phyloP scores from a whole-genome alignment of 345 rosid species.

The Heritiera fomes region DNA sequence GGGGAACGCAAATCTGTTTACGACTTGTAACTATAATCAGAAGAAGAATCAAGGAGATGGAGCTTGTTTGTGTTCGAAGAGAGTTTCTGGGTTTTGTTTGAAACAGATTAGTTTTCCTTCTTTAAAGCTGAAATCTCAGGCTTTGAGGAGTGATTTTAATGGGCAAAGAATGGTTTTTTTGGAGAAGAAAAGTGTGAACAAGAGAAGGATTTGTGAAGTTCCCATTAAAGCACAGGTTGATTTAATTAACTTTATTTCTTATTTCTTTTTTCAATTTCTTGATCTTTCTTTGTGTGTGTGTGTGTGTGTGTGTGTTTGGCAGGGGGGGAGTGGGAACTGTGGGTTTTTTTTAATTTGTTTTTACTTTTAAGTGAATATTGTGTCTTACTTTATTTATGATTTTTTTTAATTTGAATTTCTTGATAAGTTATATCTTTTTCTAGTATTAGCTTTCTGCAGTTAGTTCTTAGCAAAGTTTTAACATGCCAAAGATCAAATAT shows the following conservation, averaged over 20 bases:
- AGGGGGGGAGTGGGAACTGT: too few species aligned
- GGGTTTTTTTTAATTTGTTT: neutral
- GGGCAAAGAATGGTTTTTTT: conserved; percentile 45
- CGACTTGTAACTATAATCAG: conserved; percentile 27
- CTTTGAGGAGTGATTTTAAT: conserved; percentile 43
- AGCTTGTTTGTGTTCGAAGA: conserved; percentile 29
- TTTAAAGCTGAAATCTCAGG: conserved; percentile 35
- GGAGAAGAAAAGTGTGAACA: conserved; percentile 32
- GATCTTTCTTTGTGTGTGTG: neutral
- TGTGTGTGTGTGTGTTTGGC: too few species aligned
- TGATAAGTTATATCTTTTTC: neutral
- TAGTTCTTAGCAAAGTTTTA: neutral
- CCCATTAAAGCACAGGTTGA: conserved; percentile 63
- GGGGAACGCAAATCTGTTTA: conserved; percentile 45
- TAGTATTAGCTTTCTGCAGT: neutral
- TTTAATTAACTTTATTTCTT: neutral
- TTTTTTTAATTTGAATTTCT: neutral
- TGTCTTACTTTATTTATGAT: neutral
- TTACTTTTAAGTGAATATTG: neutral
- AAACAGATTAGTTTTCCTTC: conserved; percentile 33
- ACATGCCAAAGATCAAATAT: conserved; percentile 9
- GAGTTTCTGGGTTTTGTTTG: conserved; percentile 26
- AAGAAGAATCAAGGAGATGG: conserved; percentile 31
- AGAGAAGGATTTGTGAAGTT: conserved; percentile 29
- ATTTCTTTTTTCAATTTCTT: neutral